These are phyloP conservation scores for Aspergillus uvarum DNA, from an alignment of 2,329 filamentous ascomycete species.

Conservation along the genomic window DNA sequence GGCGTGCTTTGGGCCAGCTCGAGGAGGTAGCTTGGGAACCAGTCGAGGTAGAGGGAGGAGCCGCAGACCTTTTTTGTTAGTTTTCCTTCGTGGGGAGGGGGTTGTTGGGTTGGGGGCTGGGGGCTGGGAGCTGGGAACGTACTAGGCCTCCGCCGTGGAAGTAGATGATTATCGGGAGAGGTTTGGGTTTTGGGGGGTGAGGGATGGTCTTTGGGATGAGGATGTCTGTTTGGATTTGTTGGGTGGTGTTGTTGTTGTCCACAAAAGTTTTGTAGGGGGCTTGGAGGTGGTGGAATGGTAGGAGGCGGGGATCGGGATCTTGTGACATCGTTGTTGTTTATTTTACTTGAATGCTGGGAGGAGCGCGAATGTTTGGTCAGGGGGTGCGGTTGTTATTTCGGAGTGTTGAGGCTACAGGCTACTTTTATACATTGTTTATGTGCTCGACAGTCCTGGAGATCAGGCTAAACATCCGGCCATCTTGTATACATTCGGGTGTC, in stretches of 20 bases:
- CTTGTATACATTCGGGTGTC: not conserved
- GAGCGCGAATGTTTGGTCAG: not conserved
- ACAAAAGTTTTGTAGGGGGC: constrained; percentile 40
- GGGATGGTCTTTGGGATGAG: constrained; percentile 38
- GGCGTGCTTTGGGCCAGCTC: constrained; percentile 38
- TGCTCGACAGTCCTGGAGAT: not conserved
- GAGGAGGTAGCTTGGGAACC: constrained; percentile 37
- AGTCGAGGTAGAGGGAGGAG: constrained; percentile 28
- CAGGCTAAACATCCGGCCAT: no score
- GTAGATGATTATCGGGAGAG: constrained; percentile 43
- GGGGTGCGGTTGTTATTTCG: not conserved
- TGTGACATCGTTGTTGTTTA: not conserved
- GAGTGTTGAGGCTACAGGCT: not conserved
- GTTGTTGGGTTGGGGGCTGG: no score
- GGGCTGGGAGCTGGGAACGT: constrained; percentile 8
- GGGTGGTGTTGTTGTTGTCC: constrained; percentile 28
- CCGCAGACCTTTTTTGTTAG: constrained; percentile 30
- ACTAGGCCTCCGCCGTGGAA: constrained; percentile 50
- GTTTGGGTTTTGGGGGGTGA: constrained; percentile 33
- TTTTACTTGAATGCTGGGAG: not conserved
- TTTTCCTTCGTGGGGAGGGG: no score
- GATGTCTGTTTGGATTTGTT: constrained; percentile 37
- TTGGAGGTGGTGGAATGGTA: constrained; percentile 39
- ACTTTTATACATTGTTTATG: not conserved
- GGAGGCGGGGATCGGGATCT: not conserved